Conservation (phyloP, 345 rosid species). For the Gynandropsis gynandra region DNA sequence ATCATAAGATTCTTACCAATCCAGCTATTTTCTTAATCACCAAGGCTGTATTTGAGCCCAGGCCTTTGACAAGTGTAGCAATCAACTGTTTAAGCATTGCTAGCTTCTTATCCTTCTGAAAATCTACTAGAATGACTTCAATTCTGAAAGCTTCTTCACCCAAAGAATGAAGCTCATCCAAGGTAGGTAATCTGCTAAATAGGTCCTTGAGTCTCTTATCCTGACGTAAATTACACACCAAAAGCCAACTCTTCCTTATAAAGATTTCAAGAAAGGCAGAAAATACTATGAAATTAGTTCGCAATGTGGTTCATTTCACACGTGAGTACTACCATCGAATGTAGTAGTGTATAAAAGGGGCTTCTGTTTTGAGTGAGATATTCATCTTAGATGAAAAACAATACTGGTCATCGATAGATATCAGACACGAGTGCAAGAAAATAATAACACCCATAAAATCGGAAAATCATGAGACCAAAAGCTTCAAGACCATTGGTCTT, state of each 20-base stretch:
- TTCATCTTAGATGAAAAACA: too few relatives aligned
- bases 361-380: too few relatives aligned
- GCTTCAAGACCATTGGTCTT: too few relatives aligned
- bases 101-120: constrained; percentile 78
- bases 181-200: constrained; percentile 59
- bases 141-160: constrained; percentile 64
- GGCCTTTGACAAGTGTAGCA: constrained; percentile 61
- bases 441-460: too few relatives aligned
- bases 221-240: constrained; percentile 32
- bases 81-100: constrained; percentile 84
- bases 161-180: constrained; percentile 79
- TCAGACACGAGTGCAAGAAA: too few relatives aligned
- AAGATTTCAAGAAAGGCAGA: constrained; percentile 1
- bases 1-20: constrained; percentile 46
- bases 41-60: constrained; percentile 76
- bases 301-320: too few relatives aligned
- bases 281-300: background rate
- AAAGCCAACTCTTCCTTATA: constrained; percentile 7
- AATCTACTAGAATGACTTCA: constrained; percentile 85
- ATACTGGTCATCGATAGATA: too few relatives aligned
- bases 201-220: constrained; percentile 85
- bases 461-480: too few relatives aligned
- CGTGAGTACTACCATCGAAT: too few relatives aligned
- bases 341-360: too few relatives aligned
- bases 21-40: constrained; percentile 92